phyloP scores from a whole-genome alignment of 805 yeast species.

The Scheffersomyces amazonensis region DNA sequence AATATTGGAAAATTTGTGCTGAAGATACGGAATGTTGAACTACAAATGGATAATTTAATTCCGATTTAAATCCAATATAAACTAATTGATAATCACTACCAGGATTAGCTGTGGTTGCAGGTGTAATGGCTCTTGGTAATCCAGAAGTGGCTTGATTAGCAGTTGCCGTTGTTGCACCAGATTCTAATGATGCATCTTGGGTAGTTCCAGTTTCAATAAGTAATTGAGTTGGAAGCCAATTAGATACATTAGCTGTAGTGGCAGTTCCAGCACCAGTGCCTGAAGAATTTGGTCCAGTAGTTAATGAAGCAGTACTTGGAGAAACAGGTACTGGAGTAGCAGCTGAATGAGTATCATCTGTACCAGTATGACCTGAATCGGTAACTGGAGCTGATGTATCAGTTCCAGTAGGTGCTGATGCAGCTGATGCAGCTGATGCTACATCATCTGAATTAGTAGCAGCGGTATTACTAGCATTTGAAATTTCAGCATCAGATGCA shows the following conservation, averaged over 20 bases:
- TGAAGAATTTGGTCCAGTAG: constrained; percentile 6
- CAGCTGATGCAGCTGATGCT: constrained; percentile 3
- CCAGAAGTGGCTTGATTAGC: constrained; percentile 37
- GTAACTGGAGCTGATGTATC: neutral
- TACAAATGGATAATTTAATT: constrained; percentile 82
- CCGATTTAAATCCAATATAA: constrained; percentile 73
- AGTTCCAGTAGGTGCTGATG: constrained; percentile 2
- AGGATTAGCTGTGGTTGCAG: constrained; percentile 49
- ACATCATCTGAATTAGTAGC: neutral
- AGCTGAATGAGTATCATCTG: neutral
- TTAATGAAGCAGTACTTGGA: constrained; percentile 3
- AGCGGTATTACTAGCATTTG: neutral
- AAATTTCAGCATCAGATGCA: neutral
- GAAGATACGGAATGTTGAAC: constrained; percentile 70
- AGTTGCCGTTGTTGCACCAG: constrained; percentile 29
- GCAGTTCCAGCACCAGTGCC: constrained; percentile 9
- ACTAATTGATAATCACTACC: constrained; percentile 50
- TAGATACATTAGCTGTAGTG: constrained; percentile 10
- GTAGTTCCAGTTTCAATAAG: constrained; percentile 17
- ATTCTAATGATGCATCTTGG: constrained; percentile 30
- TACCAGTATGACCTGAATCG: neutral
- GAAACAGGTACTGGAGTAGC: constrained; percentile 3
- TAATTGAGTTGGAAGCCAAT: constrained; percentile 37
- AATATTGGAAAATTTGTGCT: constrained; percentile 80
- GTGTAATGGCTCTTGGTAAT: constrained; percentile 78